Evolutionary conservation across 2,329 filamentous ascomycete genomes (phyloP).

Genomic region (Fusarium circinatum): DNA sequence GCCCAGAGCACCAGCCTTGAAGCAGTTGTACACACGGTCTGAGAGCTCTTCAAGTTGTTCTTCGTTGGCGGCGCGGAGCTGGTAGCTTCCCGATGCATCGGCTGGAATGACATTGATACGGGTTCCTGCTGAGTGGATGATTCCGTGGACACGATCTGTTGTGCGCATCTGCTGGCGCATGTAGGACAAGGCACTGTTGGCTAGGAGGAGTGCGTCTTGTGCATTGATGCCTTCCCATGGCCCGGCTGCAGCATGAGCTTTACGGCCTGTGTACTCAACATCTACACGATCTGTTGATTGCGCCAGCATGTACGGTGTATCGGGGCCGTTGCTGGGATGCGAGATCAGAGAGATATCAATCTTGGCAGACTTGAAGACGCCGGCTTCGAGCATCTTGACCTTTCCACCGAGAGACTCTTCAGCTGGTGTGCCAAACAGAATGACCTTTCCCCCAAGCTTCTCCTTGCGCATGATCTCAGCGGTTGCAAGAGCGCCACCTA

Average conservation of each 20-base stretch:
- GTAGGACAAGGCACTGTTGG: slow-evolving; percentile 30
- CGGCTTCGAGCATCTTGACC: slow-evolving; percentile 35
- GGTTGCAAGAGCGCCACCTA: slow-evolving; percentile 25
- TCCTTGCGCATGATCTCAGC: slow-evolving; percentile 33
- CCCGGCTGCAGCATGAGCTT: slow-evolving; percentile 29
- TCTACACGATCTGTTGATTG: slow-evolving; percentile 35
- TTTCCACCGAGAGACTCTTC: slow-evolving; percentile 38
- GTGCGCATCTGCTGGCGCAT: slow-evolving; percentile 35
- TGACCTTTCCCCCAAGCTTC: slow-evolving; percentile 32
- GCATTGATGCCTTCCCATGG: slow-evolving; percentile 39
- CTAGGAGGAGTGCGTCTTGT: slow-evolving; percentile 34
- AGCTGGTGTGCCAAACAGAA: slow-evolving; percentile 36
- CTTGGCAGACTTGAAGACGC: slow-evolving; percentile 28
- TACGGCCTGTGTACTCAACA: slow-evolving; percentile 21
- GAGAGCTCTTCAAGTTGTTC: slow-evolving; percentile 36
- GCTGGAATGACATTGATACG: slow-evolving; percentile 40
- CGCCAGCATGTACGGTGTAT: slow-evolving; percentile 29
- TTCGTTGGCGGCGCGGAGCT: slow-evolving; percentile 61
- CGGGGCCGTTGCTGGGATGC: slow-evolving; percentile 16
- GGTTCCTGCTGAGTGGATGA: slow-evolving; percentile 28
- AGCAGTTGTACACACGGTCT: slow-evolving; percentile 39
- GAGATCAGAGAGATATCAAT: slow-evolving; percentile 41
- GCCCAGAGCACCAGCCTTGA: slow-evolving; percentile 46
- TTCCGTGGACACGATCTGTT: slow-evolving; percentile 34
- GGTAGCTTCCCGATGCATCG: slow-evolving; percentile 69